These are phyloP conservation scores for Prunus dulcis DNA, from an alignment of 306 rosid species.

Conservation along the genomic window DNA sequence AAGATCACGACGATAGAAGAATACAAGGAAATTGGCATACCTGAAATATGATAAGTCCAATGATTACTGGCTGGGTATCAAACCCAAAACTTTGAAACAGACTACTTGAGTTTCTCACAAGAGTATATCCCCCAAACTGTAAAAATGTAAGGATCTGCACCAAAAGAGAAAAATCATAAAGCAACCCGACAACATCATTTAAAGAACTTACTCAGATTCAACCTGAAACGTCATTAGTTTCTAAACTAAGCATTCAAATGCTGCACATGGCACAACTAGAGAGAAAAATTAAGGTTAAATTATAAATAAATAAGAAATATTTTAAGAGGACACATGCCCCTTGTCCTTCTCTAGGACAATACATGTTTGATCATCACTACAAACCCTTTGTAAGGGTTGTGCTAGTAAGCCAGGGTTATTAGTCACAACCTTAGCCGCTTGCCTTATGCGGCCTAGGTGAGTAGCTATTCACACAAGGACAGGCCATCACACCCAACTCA, in stretches of 20 bases:
- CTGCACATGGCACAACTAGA: neutral
- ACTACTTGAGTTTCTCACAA: slow-evolving; percentile 85
- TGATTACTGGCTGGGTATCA: slow-evolving; percentile 90
- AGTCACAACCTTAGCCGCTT: neutral
- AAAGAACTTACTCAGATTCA: slow-evolving; percentile 13
- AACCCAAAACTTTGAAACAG: slow-evolving; percentile 89
- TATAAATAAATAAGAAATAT: neutral
- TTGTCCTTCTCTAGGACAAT: neutral
- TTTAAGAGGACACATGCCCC: neutral
- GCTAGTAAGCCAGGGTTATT: neutral
- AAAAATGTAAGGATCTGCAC: slow-evolving; percentile 80
- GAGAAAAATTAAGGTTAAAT: neutral
- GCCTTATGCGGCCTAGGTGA: neutral
- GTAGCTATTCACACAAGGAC: neutral
- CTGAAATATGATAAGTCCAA: slow-evolving; percentile 92
- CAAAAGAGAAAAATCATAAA: slow-evolving; percentile 12
- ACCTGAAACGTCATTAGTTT: neutral
- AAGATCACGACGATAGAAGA: neutral
- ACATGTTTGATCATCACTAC: too few species aligned
- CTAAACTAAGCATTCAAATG: neutral
- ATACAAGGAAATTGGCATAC: slow-evolving; percentile 29
- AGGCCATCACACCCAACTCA: too few species aligned
- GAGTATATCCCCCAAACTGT: slow-evolving; percentile 98
- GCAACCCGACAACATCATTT: slow-evolving; percentile 14
- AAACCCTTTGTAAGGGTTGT: too few species aligned